Percentiles rank a stretch among this genome's conserved stretches.
Conservation (phyloP, 2,329 filamentous ascomycete genomes). For the Blastomyces percursus region DNA sequence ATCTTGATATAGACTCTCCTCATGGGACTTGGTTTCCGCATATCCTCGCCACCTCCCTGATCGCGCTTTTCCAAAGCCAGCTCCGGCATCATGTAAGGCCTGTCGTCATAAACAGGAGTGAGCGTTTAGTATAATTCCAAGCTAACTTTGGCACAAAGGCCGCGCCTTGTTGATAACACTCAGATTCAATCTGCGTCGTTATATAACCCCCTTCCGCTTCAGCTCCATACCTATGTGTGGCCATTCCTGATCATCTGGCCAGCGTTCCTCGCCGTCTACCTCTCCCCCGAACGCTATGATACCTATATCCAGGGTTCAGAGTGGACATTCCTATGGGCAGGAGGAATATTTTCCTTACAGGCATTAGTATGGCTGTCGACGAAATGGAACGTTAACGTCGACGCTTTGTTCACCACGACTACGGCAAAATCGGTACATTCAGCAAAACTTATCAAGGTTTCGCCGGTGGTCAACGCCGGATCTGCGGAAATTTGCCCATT, state of each 20-base stretch:
- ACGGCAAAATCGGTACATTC: slow-evolving; percentile 58
- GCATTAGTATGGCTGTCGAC: slow-evolving; percentile 88
- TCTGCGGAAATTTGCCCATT: slow-evolving; percentile 77
- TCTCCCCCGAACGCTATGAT: slow-evolving; percentile 73
- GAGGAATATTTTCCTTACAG: slow-evolving; percentile 76
- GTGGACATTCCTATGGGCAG: slow-evolving; percentile 96
- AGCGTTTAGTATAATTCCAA: background rate
- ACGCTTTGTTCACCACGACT: slow-evolving; percentile 68
- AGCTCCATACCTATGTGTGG: slow-evolving; percentile 83
- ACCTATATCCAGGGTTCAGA: slow-evolving; percentile 86
- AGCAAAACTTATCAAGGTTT: slow-evolving; percentile 81
- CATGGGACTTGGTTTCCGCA: background rate
- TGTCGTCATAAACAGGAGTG: background rate
- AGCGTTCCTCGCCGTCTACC: slow-evolving; percentile 76
- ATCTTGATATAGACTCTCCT: background rate
- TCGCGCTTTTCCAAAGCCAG: slow-evolving; percentile 1
- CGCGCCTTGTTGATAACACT: slow-evolving; percentile 78
- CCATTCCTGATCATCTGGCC: slow-evolving; percentile 90
- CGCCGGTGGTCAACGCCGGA: slow-evolving; percentile 81
- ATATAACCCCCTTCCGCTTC: slow-evolving; percentile 70
- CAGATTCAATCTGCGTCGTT: slow-evolving; percentile 83
- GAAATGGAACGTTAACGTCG: slow-evolving; percentile 89
- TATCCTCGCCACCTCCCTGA: background rate
- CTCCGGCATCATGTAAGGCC: slow-evolving; percentile 11
- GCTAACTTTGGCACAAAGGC: slow-evolving; percentile 38